phyloP scores from a whole-genome alignment of 495 filamentous ascomycete genomes.

The Neurospora intermedia region DNA sequence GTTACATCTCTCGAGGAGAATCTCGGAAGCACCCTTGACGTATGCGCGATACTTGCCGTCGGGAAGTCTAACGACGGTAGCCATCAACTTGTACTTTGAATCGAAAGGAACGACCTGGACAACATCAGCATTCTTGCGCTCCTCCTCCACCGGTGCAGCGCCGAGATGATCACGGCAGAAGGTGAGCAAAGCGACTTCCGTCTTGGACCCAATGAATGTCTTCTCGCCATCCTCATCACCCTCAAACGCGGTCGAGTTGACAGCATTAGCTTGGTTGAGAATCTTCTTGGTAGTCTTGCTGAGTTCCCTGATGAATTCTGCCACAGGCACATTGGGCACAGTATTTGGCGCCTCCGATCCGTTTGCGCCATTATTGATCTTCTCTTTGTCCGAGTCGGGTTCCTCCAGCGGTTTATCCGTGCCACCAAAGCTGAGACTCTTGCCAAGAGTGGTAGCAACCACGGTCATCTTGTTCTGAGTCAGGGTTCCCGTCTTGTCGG shows the following conservation, averaged over 20 bases:
- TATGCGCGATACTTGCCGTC: slow-evolving; percentile 59
- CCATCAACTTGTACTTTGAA: slow-evolving; percentile 81
- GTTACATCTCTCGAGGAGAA: slow-evolving; percentile 61
- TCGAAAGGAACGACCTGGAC: slow-evolving; percentile 78
- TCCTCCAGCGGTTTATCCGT: slow-evolving; percentile 22
- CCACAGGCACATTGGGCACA: slow-evolving; percentile 22
- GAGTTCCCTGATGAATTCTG: slow-evolving; percentile 36
- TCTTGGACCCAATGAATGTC: slow-evolving; percentile 80
- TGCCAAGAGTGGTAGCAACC: slow-evolving; percentile 67
- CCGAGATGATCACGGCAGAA: slow-evolving; percentile 66
- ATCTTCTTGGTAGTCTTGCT: slow-evolving; percentile 47
- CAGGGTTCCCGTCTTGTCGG: slow-evolving; percentile 95
- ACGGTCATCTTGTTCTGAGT: slow-evolving; percentile 89
- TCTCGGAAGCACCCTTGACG: slow-evolving; percentile 83
- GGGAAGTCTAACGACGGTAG: slow-evolving; percentile 53
- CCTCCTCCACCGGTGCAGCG: slow-evolving; percentile 57
- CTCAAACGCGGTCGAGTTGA: slow-evolving; percentile 88
- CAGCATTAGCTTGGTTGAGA: slow-evolving; percentile 60
- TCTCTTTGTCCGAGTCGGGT: background rate
- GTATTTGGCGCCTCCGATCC: slow-evolving; percentile 2
- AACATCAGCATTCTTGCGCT: slow-evolving; percentile 57
- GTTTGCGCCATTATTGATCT: background rate
- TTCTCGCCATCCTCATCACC: slow-evolving; percentile 64
- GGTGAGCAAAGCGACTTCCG: slow-evolving; percentile 69
- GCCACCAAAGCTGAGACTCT: slow-evolving; percentile 51